These are phyloP conservation scores for Russula griseocarnosa DNA, from an alignment of 768 basidiomycete genomes.

Conservation along the genomic window DNA sequence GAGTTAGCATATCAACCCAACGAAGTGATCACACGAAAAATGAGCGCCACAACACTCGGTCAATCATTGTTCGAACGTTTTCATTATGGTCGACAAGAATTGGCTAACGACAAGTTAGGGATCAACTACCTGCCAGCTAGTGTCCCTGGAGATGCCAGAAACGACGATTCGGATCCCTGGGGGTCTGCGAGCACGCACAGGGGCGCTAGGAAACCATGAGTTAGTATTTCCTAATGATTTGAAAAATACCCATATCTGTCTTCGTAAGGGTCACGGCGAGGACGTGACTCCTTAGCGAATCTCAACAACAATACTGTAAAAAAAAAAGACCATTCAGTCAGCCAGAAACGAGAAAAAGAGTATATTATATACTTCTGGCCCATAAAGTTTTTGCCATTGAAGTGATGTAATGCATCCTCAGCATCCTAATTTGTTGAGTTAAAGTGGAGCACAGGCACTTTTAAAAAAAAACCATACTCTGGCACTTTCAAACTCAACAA, in stretches of 20 bases:
- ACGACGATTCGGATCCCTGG: constrained; percentile 82
- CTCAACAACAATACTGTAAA: constrained; percentile 85
- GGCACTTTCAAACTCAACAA: constrained; percentile 90
- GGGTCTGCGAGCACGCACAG: constrained; percentile 67
- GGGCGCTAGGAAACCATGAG: constrained; percentile 34
- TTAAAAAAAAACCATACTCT: constrained; percentile 45
- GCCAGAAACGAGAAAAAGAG: not conserved
- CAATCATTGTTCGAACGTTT: not conserved
- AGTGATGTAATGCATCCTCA: constrained; percentile 84
- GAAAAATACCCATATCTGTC: constrained; percentile 47
- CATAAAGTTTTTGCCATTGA: constrained; percentile 87
- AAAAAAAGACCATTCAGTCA: constrained; percentile 12
- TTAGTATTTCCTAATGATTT: not conserved
- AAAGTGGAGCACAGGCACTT: not conserved
- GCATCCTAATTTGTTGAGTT: constrained; percentile 61
- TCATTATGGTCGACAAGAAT: not conserved
- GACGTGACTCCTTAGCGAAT: constrained; percentile 89
- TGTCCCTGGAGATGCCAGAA: constrained; percentile 86
- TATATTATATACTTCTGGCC: constrained; percentile 64
- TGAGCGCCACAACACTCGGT: not conserved
- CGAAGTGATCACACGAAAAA: not conserved
- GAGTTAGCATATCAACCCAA: constrained; percentile 13
- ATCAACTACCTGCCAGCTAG: constrained; percentile 95
- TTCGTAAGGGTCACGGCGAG: constrained; percentile 68
- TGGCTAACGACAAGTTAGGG: not conserved